Evolutionary conservation across 1,284 basidiomycete genomes (phyloP).

Genomic region (Agaricales sp.): DNA sequence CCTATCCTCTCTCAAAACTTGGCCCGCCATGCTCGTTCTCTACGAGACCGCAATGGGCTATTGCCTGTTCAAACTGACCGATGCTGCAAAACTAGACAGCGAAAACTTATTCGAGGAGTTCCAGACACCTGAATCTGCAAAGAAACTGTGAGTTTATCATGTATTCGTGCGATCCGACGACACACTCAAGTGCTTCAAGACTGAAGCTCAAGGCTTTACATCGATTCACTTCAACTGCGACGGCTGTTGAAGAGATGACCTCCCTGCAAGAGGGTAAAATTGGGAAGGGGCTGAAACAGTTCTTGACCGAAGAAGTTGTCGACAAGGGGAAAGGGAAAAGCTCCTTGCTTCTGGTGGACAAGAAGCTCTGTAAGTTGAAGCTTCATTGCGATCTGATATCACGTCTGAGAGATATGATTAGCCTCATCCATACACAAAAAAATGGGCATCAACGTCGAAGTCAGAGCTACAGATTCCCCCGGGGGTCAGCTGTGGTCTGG

Average conservation of each 20-base stretch:
- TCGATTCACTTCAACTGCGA: conserved; percentile 92
- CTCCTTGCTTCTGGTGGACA: conserved; percentile 81
- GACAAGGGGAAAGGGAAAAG: conserved; percentile 88
- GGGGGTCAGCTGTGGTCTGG: conserved; percentile 78
- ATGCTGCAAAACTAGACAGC: conserved; percentile 81
- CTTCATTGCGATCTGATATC: conserved; percentile 6
- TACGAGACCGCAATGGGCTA: conserved; percentile 89
- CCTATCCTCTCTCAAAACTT: conserved; percentile 17
- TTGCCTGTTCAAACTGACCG: conserved; percentile 95
- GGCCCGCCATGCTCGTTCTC: conserved; percentile 58
- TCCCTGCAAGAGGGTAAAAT: conserved; percentile 89
- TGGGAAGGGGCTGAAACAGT: conserved; percentile 89
- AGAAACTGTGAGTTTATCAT: conserved; percentile 65
- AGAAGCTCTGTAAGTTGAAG: conserved; percentile 69
- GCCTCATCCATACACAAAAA: conserved; percentile 78
- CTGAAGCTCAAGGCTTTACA: conserved; percentile 93
- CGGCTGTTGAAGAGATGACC: conserved; percentile 97
- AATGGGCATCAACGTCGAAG: conserved; percentile 80
- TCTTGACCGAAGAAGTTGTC: conserved; percentile 81
- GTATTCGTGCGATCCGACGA: conserved; percentile 5
- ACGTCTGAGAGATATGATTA: conserved; percentile 6
- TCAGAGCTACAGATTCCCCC: conserved; percentile 17
- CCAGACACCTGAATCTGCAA: conserved; percentile 84
- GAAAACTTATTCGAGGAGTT: conserved; percentile 90
- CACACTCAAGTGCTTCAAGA: conserved; percentile 28